Evolutionary conservation across 768 basidiomycete genomes (phyloP).

Genomic region (Cystobasidium tubakii): DNA sequence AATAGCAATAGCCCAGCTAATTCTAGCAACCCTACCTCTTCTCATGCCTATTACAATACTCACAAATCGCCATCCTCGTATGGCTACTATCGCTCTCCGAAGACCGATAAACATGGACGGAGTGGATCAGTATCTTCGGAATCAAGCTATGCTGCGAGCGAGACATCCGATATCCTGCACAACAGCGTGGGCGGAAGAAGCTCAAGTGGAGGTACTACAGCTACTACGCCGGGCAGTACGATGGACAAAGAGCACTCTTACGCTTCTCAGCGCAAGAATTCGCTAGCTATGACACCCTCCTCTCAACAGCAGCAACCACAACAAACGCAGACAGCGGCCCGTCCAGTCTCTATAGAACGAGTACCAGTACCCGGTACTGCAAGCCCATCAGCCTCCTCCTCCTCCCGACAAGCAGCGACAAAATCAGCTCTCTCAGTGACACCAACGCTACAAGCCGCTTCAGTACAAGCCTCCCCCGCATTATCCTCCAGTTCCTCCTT

Average conservation of each 20-base stretch:
- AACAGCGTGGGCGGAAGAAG: constrained; percentile 29
- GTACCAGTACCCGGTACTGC: constrained; percentile 14
- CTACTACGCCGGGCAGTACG: constrained; percentile 26
- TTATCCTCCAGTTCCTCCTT: constrained; percentile 41
- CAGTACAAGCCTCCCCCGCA: constrained; percentile 39
- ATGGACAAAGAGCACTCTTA: constrained; percentile 9
- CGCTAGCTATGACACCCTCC: neutral
- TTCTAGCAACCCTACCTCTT: neutral
- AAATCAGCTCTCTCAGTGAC: neutral
- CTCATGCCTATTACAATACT: neutral
- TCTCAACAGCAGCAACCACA: neutral
- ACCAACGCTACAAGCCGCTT: constrained; percentile 1
- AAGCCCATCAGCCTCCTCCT: neutral
- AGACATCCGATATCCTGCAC: constrained; percentile 28
- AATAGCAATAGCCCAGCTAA: neutral
- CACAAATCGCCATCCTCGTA: neutral
- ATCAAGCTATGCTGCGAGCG: constrained; percentile 36
- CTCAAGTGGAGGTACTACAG: constrained; percentile 31
- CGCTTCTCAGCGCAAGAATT: neutral
- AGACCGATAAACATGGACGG: neutral
- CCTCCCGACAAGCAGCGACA: neutral
- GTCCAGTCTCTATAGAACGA: constrained; percentile 14
- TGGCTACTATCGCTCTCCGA: constrained; percentile 4
- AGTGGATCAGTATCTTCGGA: constrained; percentile 21
- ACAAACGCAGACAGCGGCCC: neutral